phyloP scores from a whole-genome alignment of 176 grass and related monocot genomes.

The Zoysia pacifica region DNA sequence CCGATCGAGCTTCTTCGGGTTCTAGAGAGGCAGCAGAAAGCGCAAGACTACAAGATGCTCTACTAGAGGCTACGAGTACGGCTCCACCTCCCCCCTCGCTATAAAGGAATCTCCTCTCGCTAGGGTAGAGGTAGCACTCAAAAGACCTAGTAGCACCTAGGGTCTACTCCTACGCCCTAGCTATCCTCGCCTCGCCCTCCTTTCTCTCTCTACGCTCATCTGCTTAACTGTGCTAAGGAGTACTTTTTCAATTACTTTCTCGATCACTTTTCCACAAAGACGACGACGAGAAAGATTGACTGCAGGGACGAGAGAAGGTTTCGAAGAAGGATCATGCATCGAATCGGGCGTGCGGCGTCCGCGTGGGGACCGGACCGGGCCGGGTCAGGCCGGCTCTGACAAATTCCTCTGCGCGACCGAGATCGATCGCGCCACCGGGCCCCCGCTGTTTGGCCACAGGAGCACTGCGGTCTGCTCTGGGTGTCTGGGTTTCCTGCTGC shows the following conservation, averaged over 20 bases:
- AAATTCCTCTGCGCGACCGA: conserved; percentile 47
- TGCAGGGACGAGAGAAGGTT: too few relatives aligned
- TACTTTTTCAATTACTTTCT: too few relatives aligned
- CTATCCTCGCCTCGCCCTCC: too few relatives aligned
- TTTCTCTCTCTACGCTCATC: too few relatives aligned
- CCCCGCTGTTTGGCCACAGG: conserved; percentile 4
- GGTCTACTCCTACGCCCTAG: too few relatives aligned
- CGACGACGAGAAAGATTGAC: too few relatives aligned
- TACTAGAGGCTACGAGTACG: neutral
- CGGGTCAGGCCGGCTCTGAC: conserved; percentile 27
- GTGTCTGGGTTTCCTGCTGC: neutral
- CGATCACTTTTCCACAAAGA: too few relatives aligned
- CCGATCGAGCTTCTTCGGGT: neutral
- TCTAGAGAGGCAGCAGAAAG: conserved; percentile 16
- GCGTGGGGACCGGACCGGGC: conserved; percentile 37
- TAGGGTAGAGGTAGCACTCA: too few relatives aligned
- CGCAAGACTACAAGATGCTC: conserved; percentile 37
- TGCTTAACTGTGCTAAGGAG: too few relatives aligned
- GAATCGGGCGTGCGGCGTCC: neutral
- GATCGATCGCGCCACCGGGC: conserved; percentile 33
- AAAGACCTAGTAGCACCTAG: too few relatives aligned
- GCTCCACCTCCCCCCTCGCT: neutral
- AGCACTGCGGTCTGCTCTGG: neutral
- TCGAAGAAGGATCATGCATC: too few relatives aligned
- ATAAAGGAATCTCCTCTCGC: conserved; percentile 20